Evolutionary conservation across 2,329 filamentous ascomycete genomes (phyloP), one percentile per base, ranked within the genome.

Genomic region (Niveomyces coronatus): DNA sequence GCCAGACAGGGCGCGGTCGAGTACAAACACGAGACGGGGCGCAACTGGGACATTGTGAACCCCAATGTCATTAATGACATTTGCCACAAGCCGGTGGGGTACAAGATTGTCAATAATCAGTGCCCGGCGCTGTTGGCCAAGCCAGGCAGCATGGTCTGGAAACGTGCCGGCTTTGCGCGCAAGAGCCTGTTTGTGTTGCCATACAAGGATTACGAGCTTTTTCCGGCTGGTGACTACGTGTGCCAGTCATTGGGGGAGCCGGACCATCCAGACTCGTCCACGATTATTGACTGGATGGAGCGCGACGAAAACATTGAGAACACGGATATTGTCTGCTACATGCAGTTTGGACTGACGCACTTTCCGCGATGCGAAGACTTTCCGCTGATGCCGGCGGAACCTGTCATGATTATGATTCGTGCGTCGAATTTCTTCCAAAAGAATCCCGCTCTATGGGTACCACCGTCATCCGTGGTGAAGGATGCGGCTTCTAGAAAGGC

Each of bases 371-470:
- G 74, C 17, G 77, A 81, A 49, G 77, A 82, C 50, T 82, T 80
- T 56, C 77, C 77, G 1, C 72, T 82, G 28, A 82, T 82, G 78
- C 77, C 77, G 0, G 70, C 68, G 48, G 77, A 82, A 55, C 68
- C 60, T 11, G 51, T 70, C 13, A 63, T 61, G 47, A 65, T 74
- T 1, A 53, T 56, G 31, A 49, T 74, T 26, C 64, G 68, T 46
- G 68, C 70, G 1, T 64, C 62, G 4, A 71, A 72, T 43, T 73
- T 73, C 46, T 73, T 71, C 44, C 58, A 62, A 4, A 60, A 57
- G 41, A 74, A 73, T 44, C 70, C 70, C 1, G 65, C 66, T 1
- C 45, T 70, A 9, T 70, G 72, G 52, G 62, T 71, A 11, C 64
- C 68, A 3, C 61, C 63, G 3, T 64, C 61, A 39, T 58, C 50